Base-by-base conservation (phyloP, 1,284 basidiomycete genomes). In the Puccinia coronata region DNA sequence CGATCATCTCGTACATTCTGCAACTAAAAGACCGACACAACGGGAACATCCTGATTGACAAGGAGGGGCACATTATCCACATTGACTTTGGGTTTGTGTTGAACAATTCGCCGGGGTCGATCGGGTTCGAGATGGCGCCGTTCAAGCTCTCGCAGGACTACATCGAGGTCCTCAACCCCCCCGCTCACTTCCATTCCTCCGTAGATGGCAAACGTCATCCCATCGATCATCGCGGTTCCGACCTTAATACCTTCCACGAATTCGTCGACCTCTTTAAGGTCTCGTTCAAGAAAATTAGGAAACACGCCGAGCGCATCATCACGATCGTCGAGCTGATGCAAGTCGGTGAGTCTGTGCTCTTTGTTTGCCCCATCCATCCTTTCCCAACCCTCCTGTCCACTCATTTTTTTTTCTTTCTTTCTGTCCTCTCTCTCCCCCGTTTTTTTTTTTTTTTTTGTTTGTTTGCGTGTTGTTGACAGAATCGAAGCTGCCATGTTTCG, bases 11-110 rank as follows among this genome's bases (percentile, higher is more conserved):
- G 16, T 98, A 94, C 86, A 91, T 99, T 31, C 90, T 99, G 2
- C 97, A 99, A 88, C 93, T 99, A 87, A 99, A 99, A 87, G 96
- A 99, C 87, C 91, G 97, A 34, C 97, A 99, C 86, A 99, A 99
- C 85, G 97, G 97, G 67, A 99, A 99, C 86, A 99, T 99, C 82
- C 90, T 99, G 4, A 88, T 99, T 53, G 97, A 99, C 86, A 90
- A 94, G 75, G 93, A 97, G 70, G 97, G 97, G 0, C 96, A 97
- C 84, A 88, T 96, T 23, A 91, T 96, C 82, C 94, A 86, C 86
- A 98, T 98, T 83, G 97, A 99, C 87, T 99, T 99, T 86, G 97
- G 97, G 0, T 99, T 99, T 88, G 97, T 99, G 90, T 90, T 99
- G 74, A 93, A 92, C 53, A 97, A 98, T 86, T 95, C 95, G 6